These are phyloP conservation scores for Magnolia changhungtana DNA, from an alignment of 164 flowering plant species.

Conservation along the genomic window DNA sequence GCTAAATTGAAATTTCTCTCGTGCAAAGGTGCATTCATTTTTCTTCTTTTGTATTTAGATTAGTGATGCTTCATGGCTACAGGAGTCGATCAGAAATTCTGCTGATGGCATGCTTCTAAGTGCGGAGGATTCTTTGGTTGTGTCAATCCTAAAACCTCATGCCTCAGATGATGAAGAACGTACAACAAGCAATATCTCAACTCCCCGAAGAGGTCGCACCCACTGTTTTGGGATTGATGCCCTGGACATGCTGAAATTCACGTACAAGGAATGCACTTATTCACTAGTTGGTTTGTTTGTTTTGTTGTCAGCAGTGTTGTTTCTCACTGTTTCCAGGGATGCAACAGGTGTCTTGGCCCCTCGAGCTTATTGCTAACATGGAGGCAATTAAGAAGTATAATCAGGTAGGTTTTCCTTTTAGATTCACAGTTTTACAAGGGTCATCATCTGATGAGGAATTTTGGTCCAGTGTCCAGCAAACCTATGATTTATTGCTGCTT, in stretches of 20 bases:
- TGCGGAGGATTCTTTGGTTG: conserved; percentile 78
- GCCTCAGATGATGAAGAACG: conserved; percentile 37
- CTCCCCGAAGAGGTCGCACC: conserved; percentile 45
- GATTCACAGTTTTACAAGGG: conserved; percentile 2
- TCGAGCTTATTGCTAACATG: conserved; percentile 85
- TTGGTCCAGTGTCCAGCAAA: neutral
- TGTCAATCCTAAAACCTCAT: conserved; percentile 48
- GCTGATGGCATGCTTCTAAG: conserved; percentile 73
- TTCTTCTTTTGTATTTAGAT: neutral
- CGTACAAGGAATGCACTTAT: conserved; percentile 64
- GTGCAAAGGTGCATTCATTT: neutral
- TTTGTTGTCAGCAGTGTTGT: neutral
- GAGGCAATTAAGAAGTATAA: conserved; percentile 91
- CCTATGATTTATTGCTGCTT: neutral
- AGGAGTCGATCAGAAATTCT: conserved; percentile 94
- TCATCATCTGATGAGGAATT: neutral
- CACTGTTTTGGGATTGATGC: conserved; percentile 62
- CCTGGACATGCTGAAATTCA: conserved; percentile 69
- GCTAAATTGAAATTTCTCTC: neutral
- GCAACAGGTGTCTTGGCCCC: conserved; percentile 93
- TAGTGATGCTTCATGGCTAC: conserved; percentile 18
- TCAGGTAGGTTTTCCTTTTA: conserved; percentile 49
- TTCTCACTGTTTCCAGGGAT: neutral
- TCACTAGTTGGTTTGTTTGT: neutral
- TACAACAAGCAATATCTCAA: conserved; percentile 27